These are phyloP conservation scores for Prunus dulcis DNA, from an alignment of 306 rosid species.

Conservation along the genomic window DNA sequence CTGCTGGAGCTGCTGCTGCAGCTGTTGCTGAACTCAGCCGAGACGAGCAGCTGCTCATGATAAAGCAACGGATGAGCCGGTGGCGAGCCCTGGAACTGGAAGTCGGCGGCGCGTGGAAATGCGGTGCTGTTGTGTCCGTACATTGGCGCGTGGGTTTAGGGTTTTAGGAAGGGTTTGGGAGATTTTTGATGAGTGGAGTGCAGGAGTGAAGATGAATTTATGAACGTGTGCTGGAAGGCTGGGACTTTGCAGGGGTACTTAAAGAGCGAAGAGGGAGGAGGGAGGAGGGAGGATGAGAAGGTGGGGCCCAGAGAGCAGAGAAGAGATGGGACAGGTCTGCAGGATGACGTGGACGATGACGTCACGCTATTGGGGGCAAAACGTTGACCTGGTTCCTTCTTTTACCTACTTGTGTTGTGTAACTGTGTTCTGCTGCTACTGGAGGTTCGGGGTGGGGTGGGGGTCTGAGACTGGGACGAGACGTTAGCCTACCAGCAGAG, in stretches of 20 bases:
- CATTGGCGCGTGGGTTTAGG: conserved; percentile 58
- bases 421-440: background rate
- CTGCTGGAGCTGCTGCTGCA: conserved; percentile 62
- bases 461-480: background rate
- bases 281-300: background rate
- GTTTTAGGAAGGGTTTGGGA: background rate
- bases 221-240: background rate
- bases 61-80: conserved; percentile 10
- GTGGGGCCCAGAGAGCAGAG: background rate
- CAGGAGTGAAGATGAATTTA: background rate
- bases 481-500: background rate
- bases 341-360: conserved; percentile 60
- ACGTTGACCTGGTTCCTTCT: conserved; percentile 50
- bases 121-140: conserved; percentile 29
- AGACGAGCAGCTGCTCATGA: conserved; percentile 8
- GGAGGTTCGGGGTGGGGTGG: background rate
- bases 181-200: background rate
- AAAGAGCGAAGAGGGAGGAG: background rate
- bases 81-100: background rate
- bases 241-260: conserved; percentile 29
- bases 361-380: conserved; percentile 17
- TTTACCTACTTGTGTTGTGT: background rate
- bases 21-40: conserved; percentile 35
- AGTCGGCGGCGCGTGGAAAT: conserved; percentile 43
- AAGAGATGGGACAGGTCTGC: conserved; percentile 8